Conservation (phyloP, 2,329 filamentous ascomycete species). For the Cryphonectria parasitica region DNA sequence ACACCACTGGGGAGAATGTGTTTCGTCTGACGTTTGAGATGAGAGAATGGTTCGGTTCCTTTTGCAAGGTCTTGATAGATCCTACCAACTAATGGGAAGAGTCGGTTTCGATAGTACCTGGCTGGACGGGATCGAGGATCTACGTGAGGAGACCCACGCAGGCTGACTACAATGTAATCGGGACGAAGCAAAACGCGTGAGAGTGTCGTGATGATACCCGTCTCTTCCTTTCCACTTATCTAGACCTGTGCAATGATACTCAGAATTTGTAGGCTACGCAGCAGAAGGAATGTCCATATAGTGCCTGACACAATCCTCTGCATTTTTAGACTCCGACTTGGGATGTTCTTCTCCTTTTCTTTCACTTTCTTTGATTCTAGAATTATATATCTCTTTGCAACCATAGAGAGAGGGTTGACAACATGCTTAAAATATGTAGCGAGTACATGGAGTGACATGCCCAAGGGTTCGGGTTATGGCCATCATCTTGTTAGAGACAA, state of each 20-base stretch:
- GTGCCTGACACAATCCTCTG: too few species aligned
- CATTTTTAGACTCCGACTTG: too few species aligned
- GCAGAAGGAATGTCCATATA: background rate
- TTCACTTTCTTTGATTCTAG: background rate
- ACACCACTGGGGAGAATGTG: conserved; percentile 11
- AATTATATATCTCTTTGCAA: background rate
- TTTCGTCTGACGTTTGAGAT: conserved; percentile 25
- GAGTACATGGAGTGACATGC: too few species aligned
- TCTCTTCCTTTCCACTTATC: background rate
- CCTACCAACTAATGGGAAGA: background rate
- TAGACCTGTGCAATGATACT: background rate
- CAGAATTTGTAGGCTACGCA: background rate
- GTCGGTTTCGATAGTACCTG: background rate
- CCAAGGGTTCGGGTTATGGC: background rate
- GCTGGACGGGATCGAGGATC: background rate
- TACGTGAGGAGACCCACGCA: background rate
- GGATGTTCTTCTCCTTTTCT: too few species aligned
- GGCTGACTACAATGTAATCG: background rate
- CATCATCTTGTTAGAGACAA: background rate
- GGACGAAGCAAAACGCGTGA: background rate
- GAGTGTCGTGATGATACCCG: background rate
- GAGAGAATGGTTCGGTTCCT: conserved; percentile 19
- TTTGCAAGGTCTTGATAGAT: background rate
- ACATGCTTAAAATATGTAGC: too few species aligned
- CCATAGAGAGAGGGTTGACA: too few species aligned